Percentiles rank a stretch among this genome's conserved stretches.
Evolutionary conservation across 257 asterid genomes (phyloP).

Genomic region (Solanum medicagineum): DNA sequence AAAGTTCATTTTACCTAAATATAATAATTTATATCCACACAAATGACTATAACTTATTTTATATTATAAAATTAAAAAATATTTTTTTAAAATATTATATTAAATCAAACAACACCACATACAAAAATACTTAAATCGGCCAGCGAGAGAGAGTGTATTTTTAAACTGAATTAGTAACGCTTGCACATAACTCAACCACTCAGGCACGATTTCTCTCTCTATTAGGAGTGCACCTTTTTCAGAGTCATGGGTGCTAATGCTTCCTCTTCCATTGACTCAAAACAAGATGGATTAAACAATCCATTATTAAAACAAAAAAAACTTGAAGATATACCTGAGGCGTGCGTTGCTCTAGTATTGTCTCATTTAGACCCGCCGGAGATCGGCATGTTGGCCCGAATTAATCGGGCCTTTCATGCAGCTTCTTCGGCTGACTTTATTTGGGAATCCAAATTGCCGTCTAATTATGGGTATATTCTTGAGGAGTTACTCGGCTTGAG

Average conservation of each 20-base stretch:
- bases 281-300: conserved; percentile 1
- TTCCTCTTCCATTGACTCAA: conserved; percentile 20
- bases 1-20: no score
- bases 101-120: no score
- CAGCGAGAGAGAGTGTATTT: background rate
- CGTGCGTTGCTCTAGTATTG: conserved; percentile 63
- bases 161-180: background rate
- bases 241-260: conserved; percentile 49
- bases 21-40: no score
- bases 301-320: conserved; percentile 16
- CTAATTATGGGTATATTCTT: conserved; percentile 37
- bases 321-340: conserved; percentile 75
- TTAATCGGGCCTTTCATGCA: conserved; percentile 51
- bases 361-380: conserved; percentile 65
- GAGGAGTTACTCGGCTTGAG: conserved; percentile 14
- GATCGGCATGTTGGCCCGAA: conserved; percentile 62
- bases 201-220: background rate
- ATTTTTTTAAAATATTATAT: rapidly evolving
- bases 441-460: conserved; percentile 66
- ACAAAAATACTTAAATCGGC: background rate
- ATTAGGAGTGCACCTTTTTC: background rate
- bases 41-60: no score
- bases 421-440: conserved; percentile 86
- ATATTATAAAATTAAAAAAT: no score
- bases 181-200: background rate